These are phyloP conservation scores for Paxillus involutus DNA, from an alignment of 768 basidiomycete species.

Conservation along the genomic window DNA sequence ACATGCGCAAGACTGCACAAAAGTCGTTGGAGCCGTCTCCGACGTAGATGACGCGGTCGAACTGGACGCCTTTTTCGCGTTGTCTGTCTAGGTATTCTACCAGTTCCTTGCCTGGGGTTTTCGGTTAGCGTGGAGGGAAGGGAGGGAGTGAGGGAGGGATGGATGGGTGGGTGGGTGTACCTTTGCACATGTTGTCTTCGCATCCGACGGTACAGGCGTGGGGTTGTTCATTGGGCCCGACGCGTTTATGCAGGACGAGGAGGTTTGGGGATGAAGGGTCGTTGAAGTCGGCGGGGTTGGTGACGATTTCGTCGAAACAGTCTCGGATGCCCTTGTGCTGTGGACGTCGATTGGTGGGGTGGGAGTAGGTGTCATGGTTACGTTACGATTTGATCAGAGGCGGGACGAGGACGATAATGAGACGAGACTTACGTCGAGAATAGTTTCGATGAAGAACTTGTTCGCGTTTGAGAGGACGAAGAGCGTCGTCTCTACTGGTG, in stretches of 20 bases:
- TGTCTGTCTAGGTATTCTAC: constrained; percentile 63
- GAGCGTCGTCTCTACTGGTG: constrained; percentile 68
- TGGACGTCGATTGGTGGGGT: neutral
- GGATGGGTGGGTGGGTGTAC: constrained; percentile 33
- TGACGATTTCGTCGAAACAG: constrained; percentile 83
- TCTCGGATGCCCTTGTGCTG: constrained; percentile 74
- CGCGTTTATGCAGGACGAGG: constrained; percentile 71
- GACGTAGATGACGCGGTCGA: constrained; percentile 82
- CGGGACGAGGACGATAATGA: neutral
- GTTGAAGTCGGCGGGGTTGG: constrained; percentile 90
- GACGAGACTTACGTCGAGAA: constrained; percentile 61
- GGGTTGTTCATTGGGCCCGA: constrained; percentile 75
- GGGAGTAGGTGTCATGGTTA: neutral
- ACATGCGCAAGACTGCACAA: constrained; percentile 83
- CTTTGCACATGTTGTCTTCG: constrained; percentile 98
- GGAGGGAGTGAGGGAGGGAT: too few relatives aligned
- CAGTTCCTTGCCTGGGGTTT: constrained; percentile 80
- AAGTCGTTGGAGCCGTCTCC: constrained; percentile 97
- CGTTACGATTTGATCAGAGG: too few relatives aligned
- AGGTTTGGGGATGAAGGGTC: constrained; percentile 55
- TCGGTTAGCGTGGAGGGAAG: neutral
- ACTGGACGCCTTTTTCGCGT: constrained; percentile 51
- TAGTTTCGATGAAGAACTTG: constrained; percentile 85
- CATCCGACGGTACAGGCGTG: constrained; percentile 88
- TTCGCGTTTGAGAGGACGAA: constrained; percentile 96